Conservation (phyloP, 192 early-diverging fungal species). For the Podila verticillata region DNA sequence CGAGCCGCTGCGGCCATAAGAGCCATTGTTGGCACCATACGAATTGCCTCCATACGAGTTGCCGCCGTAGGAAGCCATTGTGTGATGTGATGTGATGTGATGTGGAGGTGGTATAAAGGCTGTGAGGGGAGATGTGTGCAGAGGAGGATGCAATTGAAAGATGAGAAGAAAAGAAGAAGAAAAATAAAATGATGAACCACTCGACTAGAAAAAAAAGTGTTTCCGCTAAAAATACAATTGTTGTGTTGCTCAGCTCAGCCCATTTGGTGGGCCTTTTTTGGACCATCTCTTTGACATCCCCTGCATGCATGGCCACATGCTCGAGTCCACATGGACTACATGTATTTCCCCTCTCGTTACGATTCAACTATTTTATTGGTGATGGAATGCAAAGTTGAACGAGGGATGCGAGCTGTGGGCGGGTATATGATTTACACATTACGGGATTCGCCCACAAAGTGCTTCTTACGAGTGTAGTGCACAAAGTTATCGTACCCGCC, state of each 20-base stretch:
- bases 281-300: too few species aligned
- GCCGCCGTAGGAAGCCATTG: slow-evolving; percentile 15
- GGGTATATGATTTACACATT: slow-evolving; percentile 15
- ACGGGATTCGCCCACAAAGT: slow-evolving; percentile 16
- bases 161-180: not conserved
- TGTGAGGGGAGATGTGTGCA: not conserved
- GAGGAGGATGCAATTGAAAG: not conserved
- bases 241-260: too few species aligned
- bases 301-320: too few species aligned
- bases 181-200: not conserved
- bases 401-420: too few species aligned
- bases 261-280: too few species aligned
- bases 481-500: slow-evolving; percentile 45
- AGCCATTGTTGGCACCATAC: slow-evolving; percentile 7
- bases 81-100: not conserved
- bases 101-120: not conserved
- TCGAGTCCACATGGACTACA: too few species aligned
- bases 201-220: too few species aligned
- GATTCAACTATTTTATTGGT: too few species aligned
- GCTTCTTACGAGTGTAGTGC: slow-evolving; percentile 19
- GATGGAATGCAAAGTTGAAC: too few species aligned
- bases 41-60: slow-evolving; percentile 5
- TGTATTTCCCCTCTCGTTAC: too few species aligned
- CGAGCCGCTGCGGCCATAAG: slow-evolving; percentile 21
- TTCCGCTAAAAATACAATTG: slow-evolving; percentile 9